Conservation (phyloP, 257 asterid species). For the Penstemon eatonii region DNA sequence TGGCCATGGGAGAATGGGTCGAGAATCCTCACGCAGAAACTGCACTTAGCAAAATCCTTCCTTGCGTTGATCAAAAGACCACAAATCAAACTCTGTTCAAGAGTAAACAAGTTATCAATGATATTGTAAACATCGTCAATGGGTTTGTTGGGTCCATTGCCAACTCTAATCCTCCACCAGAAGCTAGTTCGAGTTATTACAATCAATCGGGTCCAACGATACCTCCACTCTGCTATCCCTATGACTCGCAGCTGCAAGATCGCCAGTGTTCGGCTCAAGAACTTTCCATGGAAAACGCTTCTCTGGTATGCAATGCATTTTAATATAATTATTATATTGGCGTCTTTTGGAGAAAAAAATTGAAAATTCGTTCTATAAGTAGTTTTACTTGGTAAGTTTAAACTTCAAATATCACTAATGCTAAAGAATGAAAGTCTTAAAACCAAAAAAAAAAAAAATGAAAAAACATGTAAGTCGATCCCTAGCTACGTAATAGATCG, state of each 20-base stretch:
- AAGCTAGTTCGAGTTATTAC: conserved; percentile 42
- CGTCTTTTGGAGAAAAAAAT: too few relatives aligned
- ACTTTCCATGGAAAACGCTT: conserved; percentile 70
- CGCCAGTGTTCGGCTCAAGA: conserved; percentile 63
- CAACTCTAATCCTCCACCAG: conserved; percentile 68
- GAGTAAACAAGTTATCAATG: conserved; percentile 80
- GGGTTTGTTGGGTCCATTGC: conserved; percentile 69
- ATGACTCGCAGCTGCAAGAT: conserved; percentile 69
- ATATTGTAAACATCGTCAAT: conserved; percentile 66
- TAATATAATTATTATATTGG: too few relatives aligned
- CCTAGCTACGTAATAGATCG: too few relatives aligned
- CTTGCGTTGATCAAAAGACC: conserved; percentile 89
- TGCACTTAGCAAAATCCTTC: conserved; percentile 91
- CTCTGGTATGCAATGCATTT: conserved; percentile 44
- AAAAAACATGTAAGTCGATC: too few relatives aligned
- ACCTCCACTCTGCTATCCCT: conserved; percentile 86
- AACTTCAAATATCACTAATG: too few relatives aligned
- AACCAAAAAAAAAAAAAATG: too few relatives aligned
- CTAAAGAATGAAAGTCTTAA: too few relatives aligned
- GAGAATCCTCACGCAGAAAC: conserved; percentile 97
- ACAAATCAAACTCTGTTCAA: conserved; percentile 83
- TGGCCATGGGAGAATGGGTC: conserved; percentile 99
- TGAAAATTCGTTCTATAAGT: too few relatives aligned
- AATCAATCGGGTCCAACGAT: conserved; percentile 81
- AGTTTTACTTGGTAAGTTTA: too few relatives aligned